A percentile compares a stretch with the other conserved stretches of the same genome.
These are phyloP conservation scores for Fusarium nygamai DNA, from an alignment of 2,329 filamentous ascomycete species.

Conservation along the genomic window DNA sequence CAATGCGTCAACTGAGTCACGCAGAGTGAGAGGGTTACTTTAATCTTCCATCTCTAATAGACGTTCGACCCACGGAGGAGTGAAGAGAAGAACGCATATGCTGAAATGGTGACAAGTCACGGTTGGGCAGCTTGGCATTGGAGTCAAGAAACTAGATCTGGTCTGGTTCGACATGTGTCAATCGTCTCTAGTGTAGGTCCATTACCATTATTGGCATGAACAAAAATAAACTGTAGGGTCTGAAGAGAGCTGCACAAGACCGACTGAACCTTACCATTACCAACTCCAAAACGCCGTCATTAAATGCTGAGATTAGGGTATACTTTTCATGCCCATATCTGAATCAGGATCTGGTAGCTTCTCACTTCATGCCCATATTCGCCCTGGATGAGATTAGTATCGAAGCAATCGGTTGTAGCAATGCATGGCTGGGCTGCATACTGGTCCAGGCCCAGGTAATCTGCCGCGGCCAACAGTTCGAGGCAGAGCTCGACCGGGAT, in stretches of 20 bases:
- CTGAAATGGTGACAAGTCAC: slow-evolving; percentile 56
- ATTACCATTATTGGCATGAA: slow-evolving; percentile 31
- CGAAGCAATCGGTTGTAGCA: slow-evolving; percentile 30
- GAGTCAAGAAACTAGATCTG: neutral
- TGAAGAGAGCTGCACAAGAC: slow-evolving; percentile 8
- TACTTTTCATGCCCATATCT: neutral
- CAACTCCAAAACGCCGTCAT: slow-evolving; percentile 33
- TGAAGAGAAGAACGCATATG: slow-evolving; percentile 62
- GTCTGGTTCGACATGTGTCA: neutral
- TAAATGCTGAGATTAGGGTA: neutral
- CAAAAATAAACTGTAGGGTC: neutral
- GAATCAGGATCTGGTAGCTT: neutral
- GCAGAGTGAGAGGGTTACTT: slow-evolving; percentile 64
- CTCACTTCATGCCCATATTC: slow-evolving; percentile 52
- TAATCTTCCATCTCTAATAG: slow-evolving; percentile 65
- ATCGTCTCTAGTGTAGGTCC: slow-evolving; percentile 6
- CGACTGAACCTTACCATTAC: slow-evolving; percentile 15
- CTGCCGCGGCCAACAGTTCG: slow-evolving; percentile 80
- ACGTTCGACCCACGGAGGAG: slow-evolving; percentile 63
- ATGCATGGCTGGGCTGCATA: slow-evolving; percentile 50
- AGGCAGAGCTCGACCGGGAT: slow-evolving; percentile 82
- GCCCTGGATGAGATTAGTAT: slow-evolving; percentile 49
- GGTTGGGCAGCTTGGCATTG: neutral
- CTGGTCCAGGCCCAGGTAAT: slow-evolving; percentile 76
- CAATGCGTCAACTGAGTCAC: slow-evolving; percentile 54